Evolutionary conservation across 2,329 filamentous ascomycete species (phyloP), one percentile per base, ranked within the genome.

Genomic region (Hypoxylon sp.): DNA sequence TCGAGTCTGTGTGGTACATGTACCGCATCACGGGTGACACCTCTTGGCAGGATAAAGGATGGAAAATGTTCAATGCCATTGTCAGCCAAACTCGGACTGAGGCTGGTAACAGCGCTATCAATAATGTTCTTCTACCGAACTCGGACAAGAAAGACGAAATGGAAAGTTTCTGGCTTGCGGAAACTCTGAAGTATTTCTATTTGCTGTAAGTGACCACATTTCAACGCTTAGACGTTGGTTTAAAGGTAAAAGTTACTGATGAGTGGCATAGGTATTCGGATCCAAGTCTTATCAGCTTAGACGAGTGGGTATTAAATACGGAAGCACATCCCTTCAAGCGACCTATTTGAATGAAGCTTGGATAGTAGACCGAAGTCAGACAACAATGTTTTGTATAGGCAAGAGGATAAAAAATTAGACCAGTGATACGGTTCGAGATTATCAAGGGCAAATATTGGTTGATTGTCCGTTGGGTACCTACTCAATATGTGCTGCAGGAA

Each of bases 161-260:
- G 92, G 92, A 97, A 82, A 94, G 92, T 76, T 97, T 97, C 80
- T 97, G 94, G 93, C 84, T 94, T 67, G 92, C 92, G 3, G 94
- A 97, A 84, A 97, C 94, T 44, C 83, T 97, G 74, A 98, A 97
- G 84, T 97, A 97, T 77, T 97, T 96, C 73, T 97, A 94, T 78
- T 80, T 97, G 63, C 84, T 97, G 54, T 97, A 92, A 78, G 89
- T 89, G 22, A 31, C 26, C 31, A 19, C 37, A 13, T 29, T 29
- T 42, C 6, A 3, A 37, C 17, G 35, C 11, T 10, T 22, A 22
- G 2, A 26, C 48, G 13, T 35, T 24, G 8, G 14, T 37, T 5
- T 10, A 31, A 8, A 26, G 3, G 39, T 29, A n/a, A 31, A 14
- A 59, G 17, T 54, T 59, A 46, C 67, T 64, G 57, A 59, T 50